Conservation (phyloP, 2,329 filamentous ascomycete genomes). For the Exophiala viscosa region DNA sequence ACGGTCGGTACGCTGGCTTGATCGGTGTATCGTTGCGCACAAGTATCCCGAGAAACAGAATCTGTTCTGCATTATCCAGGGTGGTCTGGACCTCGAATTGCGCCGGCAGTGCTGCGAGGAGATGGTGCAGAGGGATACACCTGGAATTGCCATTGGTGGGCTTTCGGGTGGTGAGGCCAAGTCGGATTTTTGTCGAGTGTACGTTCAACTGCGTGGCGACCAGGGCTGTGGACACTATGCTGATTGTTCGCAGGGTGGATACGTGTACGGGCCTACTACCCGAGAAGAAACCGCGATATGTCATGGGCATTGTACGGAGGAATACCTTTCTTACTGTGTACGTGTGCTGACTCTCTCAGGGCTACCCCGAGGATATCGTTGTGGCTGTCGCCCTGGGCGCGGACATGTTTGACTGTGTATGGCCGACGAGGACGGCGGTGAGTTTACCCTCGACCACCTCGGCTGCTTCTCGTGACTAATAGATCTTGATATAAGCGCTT, state of each 20-base stretch:
- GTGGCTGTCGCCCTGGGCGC: constrained; percentile 91
- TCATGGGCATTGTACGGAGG: constrained; percentile 79
- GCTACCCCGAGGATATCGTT: constrained; percentile 92
- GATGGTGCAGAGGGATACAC: constrained; percentile 88
- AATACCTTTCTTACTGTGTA: background rate
- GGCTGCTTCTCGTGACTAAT: background rate
- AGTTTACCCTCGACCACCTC: constrained; percentile 25
- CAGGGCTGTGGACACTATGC: background rate
- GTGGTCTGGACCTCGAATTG: constrained; percentile 84
- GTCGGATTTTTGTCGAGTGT: constrained; percentile 81
- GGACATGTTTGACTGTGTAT: constrained; percentile 99
- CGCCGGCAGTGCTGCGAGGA: constrained; percentile 75
- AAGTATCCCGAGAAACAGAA: constrained; percentile 79
- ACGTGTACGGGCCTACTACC: constrained; percentile 83
- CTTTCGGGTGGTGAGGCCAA: constrained; percentile 95
- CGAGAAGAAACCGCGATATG: constrained; percentile 90
- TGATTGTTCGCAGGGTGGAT: constrained; percentile 55
- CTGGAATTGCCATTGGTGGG: constrained; percentile 93
- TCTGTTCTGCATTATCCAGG: constrained; percentile 97
- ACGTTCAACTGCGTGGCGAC: constrained; percentile 12
- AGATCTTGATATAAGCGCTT: constrained; percentile 59
- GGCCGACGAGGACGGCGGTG: constrained; percentile 89
- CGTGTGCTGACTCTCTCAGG: constrained; percentile 41
- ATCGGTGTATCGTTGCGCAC: constrained; percentile 89
- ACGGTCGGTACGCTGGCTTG: constrained; percentile 89